These are phyloP conservation scores for Prunus persica DNA, from an alignment of 306 rosid genomes.

Conservation along the genomic window Prunus_persica_NCBIv2 NC_034015.1:18875501-18876000, in stretches of 20 bases:
- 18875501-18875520: too few relatives aligned
- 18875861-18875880: conserved; percentile 25
- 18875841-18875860: not conserved
- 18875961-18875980: conserved; percentile 23
- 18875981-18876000: conserved; percentile 18
- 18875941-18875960: conserved; percentile 34
- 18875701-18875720: not conserved
- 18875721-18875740: not conserved
- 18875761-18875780: not conserved
- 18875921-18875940: conserved; percentile 36
- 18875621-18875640: too few relatives aligned
- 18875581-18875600: too few relatives aligned
- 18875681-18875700: not conserved
- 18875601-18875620: too few relatives aligned
- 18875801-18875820: not conserved
- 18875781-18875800: not conserved
- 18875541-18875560: too few relatives aligned
- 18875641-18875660: not conserved
- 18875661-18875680: not conserved
- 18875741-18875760: not conserved
- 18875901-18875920: conserved; percentile 47
- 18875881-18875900: conserved; percentile 39
- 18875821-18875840: not conserved
- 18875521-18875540: too few relatives aligned
- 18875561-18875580: too few relatives aligned